Base-by-base conservation (phyloP, 2,329 filamentous ascomycete genomes). In the Cadophora malorum region DNA sequence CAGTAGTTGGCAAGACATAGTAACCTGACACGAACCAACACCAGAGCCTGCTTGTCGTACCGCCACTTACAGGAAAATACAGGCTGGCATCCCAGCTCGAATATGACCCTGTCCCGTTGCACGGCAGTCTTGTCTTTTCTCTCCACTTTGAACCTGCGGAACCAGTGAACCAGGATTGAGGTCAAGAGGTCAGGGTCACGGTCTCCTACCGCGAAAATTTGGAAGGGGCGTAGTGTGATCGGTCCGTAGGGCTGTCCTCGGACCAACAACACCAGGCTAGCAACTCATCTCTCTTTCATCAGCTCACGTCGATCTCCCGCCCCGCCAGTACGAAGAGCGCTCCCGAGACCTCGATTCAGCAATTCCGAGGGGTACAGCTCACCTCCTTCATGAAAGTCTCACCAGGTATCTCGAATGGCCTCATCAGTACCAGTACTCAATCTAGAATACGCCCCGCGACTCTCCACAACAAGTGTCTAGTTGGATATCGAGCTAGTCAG, bases 231-330 rank as follows among this genome's bases (percentile, higher is more conserved):
- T 23, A 62, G 59, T 62, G 41, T 62, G 59, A 62, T 33, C 59
- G n/a, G 41, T 62, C 59, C 25, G 41, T 62, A 62, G 45, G 59
- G 59, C 59, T 62, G 59, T 33, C 59, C 45, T 62, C 45, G 41
- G 19, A 31, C 59, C 28, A 28, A n/a, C 45, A 31, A 28, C 6
- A 50, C 41, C 25, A 50, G 41, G 59, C 25, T 62, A 49, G 41
- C 14, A 10, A 62, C 3, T 33, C 28, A 33, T 62, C 59, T 33
- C 45, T 21, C 45, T 47, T 28, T 50, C 59, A 50, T 62, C 59
- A 62, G 59, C 59, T 62, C 59, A 59, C 41, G 59, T 62, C 59
- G 59, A 62, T 62, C 59, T 62, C 59, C 59, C 59, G 59, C 25
- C 45, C 59, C 59, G 38, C 35, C 21, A 23, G 59, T 62, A 62